Evolutionary conservation across 305 asterid species (phyloP), one percentile per base, ranked within the genome.

Genomic region (Solanum aculeatissimum): DNA sequence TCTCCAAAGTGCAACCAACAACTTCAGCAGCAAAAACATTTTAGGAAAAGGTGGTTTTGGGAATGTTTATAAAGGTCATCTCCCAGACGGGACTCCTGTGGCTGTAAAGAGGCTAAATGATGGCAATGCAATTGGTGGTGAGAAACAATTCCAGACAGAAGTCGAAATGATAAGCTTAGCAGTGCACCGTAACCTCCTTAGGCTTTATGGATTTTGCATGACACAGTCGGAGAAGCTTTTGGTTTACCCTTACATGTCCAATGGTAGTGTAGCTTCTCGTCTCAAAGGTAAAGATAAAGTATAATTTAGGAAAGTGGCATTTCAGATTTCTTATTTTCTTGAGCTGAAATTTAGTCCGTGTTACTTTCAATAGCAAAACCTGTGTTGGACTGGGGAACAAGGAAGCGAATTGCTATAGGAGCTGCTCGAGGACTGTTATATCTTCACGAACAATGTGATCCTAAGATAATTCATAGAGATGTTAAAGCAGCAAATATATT

Each of bases 111-210:
- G 98, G 86, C 94, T 97, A 9, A 93, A 97, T 83, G 99, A 97
- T 66, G 98, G 99, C 2, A 89, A 89, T 85, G 92, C 98, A 2
- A 84, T 91, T 2, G 98, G 98, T 4, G 99, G 98, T 18, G 97
- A 93, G 87, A 85, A 91, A 82, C 99, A 97, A 83, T 95, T 97
- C 71, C 98, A 93, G 88, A 97, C 98, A 32, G 99, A 97, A 89
- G 96, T 97, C n/a, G 98, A 94, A 92, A 93, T 95, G 96, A 95
- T 97, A 85, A 97, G 98, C 89, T 83, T 97, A 80, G 99, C 98
- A 6, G 98, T 97, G 54, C 99, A 97, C 38, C 95, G 99, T n/a
- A 94, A 97, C 88, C 98, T 97, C 89, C 97, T 97, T 57, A 88
- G 94, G 82, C 80, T 97, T 16, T 91, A 92, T 1, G 99, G 98